Base-by-base conservation (phyloP, 208 protist species). In the Trypanosoma melophagium region DNA sequence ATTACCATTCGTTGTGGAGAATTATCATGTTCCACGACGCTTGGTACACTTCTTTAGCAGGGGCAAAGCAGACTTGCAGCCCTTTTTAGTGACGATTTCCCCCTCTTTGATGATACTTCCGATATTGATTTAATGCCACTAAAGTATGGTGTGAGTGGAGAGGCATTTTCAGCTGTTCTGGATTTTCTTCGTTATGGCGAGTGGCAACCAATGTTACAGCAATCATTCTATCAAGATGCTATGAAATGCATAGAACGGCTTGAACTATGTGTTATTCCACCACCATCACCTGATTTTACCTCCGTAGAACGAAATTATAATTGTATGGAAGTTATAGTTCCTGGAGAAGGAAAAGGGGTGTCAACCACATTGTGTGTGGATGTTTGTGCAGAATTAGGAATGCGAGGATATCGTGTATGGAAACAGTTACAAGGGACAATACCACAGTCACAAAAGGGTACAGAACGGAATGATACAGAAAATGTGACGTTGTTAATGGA, bases 111-210 rank as follows among this genome's bases (percentile, higher is more conserved):
- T 50, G 57, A 24, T 16, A 28, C 7, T 35, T 25, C 40, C 1
- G 57, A 45, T 45, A 35, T 22, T 14, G 14, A 61, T 49, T 21
- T 61, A 31, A 5, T 61, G 40, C 57, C 57, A 1, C 57, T 61
- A 4, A 22, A n/a, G 7, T 50, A 51, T 28, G 57, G 40, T n/a
- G 57, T 61, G 9, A 61, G 57, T 35, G 40, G 40, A 31, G 57
- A 45, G 13, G 57, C 40, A 10, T 61, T 61, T 31, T 22, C 28
- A 2, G 38, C 57, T 22, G 57, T 61, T 45, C 3, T 61, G 7
- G 57, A 61, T 49, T 50, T 17, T 31, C 57, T 61, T 22, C 57
- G 40, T 12, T 61, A 38, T 41, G 57, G 40, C 28, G 35, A 51
- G 40, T 61, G 57, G 57, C 40, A 8, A 17, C 40, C 57, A 9